Percentiles rank a stretch among this genome's conserved stretches.
These are phyloP conservation scores for Elsinoe ampelina DNA, from an alignment of 2,329 filamentous ascomycete genomes.

Conservation along the genomic window DNA sequence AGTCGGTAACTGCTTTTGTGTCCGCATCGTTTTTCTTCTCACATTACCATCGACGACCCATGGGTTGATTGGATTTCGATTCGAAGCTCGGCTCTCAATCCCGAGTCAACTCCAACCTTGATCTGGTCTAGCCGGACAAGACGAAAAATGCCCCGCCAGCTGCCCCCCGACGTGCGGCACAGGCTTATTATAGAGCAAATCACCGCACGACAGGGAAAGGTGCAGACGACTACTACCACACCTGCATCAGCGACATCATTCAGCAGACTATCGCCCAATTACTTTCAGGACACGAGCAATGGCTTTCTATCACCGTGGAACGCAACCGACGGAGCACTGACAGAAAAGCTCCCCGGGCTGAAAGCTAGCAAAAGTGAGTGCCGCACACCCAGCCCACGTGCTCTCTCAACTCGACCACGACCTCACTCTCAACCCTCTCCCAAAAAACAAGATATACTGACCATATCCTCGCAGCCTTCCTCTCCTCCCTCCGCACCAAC, in stretches of 20 bases:
- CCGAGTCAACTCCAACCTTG: not conserved
- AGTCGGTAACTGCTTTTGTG: not conserved
- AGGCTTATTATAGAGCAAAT: conserved; percentile 15
- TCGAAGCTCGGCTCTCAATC: conserved; percentile 4
- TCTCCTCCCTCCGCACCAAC: conserved; percentile 72
- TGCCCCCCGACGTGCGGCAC: conserved; percentile 11
- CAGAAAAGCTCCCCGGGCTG: conserved; percentile 1
- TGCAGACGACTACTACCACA: not conserved
- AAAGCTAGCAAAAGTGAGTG: conserved; percentile 8
- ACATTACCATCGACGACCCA: not conserved
- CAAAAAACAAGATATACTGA: conserved; percentile 1
- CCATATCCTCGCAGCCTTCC: conserved; percentile 53
- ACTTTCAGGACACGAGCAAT: conserved; percentile 1
- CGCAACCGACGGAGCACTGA: not conserved
- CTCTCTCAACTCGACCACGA: not conserved
- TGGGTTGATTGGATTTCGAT: conserved; percentile 11
- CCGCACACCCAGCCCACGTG: not conserved
- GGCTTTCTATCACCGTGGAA: conserved; percentile 8
- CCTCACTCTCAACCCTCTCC: not conserved
- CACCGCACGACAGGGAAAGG: conserved; percentile 6
- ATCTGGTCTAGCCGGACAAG: not conserved
- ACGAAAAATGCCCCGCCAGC: conserved; percentile 15
- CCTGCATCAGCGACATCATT: not conserved
- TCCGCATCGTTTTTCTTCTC: not conserved
- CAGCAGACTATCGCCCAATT: not conserved